phyloP scores from a whole-genome alignment of 176 grass and related monocot species.

The Pharus latifolius region DNA sequence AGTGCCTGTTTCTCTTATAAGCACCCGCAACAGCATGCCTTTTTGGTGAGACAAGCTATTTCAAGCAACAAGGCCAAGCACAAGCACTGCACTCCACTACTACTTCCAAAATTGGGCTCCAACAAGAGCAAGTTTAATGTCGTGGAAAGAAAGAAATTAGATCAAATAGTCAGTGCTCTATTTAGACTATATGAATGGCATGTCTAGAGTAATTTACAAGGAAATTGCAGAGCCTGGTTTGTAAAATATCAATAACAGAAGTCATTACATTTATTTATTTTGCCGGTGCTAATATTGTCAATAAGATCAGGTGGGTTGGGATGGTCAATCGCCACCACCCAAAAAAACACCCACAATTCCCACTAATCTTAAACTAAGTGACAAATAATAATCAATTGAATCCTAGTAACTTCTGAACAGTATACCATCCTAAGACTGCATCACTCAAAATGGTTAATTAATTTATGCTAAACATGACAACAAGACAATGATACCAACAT shows the following conservation, averaged over 20 bases:
- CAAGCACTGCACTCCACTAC: too few relatives aligned
- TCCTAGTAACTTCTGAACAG: too few relatives aligned
- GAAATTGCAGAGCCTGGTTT: background rate
- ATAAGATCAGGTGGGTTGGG: background rate
- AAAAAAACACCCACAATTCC: too few relatives aligned
- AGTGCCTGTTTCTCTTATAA: too few relatives aligned
- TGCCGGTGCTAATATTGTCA: background rate
- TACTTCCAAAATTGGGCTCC: too few relatives aligned
- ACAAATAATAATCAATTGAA: too few relatives aligned
- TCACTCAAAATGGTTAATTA: background rate
- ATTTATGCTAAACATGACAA: background rate
- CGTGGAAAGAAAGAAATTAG: background rate
- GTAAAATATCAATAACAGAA: background rate
- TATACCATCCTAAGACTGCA: background rate
- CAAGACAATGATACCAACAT: background rate
- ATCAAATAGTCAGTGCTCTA: background rate
- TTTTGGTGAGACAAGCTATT: too few relatives aligned
- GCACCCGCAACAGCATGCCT: too few relatives aligned
- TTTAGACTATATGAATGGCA: background rate
- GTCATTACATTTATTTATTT: background rate
- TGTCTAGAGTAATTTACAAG: background rate
- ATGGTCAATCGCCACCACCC: too few relatives aligned
- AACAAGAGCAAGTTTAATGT: background rate
- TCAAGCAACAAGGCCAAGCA: too few relatives aligned
- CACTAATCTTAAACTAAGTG: too few relatives aligned